Evolutionary conservation across 2,329 filamentous ascomycete species (phyloP), one percentile per base, ranked within the genome.

Genomic region (Scorias spongiosa): DNA sequence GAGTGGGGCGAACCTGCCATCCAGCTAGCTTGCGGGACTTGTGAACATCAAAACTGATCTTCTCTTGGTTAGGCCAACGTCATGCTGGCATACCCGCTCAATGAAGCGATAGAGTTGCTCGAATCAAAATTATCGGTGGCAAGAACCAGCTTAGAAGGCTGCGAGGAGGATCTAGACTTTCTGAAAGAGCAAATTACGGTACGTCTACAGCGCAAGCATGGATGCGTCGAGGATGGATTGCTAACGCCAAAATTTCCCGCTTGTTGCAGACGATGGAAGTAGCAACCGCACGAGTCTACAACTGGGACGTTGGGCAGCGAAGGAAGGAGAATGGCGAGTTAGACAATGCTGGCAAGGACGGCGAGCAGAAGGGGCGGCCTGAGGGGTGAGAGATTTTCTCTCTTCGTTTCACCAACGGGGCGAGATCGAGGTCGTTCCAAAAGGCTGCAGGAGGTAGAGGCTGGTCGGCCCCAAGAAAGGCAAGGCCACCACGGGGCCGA

Each of bases 221-320:
- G 10, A 39, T 12, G 26, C 4, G 18, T 5, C 9, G 14, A n/a
- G 28, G 40, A 36, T 12, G 15, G 15, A 12, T 36, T 42, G 29
- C 46, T 52, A 46, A 54, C 39, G 44, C 42, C 43, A 36, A 12
- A 12, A 55, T 51, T 50, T 39, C 32, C 15, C 11, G 4, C 32
- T 12, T 36, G 32, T 5, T 37, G n/a, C 52, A 93, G 85, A 95
- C 88, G 0, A 81, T 98, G 70, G 91, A 98, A 65, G 91, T 98
- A 29, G 91, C 91, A 3, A 87, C 89, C 36, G 91, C 91, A 17
- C 75, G 91, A 51, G 88, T 98, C n/a, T 96, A 98, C 66, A 98
- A 98, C 65, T 96, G 91, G 89, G 91, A 98, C 58, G 87, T 98
- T 4, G 85, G 89, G 38, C 84, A 94, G 69, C 85, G 93, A 66